These are phyloP conservation scores for Epichloe gansuensis DNA, from an alignment of 2,329 filamentous ascomycete species.

Conservation along the genomic window DNA sequence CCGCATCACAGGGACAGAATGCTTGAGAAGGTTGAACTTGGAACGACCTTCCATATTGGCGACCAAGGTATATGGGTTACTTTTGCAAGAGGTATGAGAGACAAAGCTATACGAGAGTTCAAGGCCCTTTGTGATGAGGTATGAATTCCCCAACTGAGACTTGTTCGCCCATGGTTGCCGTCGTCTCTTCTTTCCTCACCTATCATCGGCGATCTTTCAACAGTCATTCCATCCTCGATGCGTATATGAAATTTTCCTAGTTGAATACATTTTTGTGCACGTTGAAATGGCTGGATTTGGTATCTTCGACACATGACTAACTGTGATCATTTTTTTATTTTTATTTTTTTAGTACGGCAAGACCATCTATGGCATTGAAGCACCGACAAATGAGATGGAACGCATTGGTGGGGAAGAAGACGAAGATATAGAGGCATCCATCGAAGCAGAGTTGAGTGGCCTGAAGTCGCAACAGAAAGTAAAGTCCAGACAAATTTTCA, in stretches of 20 bases:
- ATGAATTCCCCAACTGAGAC: constrained; percentile 11
- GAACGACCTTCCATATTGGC: constrained; percentile 47
- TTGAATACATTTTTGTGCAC: no score
- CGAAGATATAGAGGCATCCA: constrained; percentile 61
- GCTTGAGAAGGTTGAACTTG: constrained; percentile 27
- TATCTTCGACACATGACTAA: neutral
- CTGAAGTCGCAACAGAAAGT: constrained; percentile 36
- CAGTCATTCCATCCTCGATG: neutral
- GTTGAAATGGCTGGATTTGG: neutral
- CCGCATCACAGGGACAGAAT: constrained; percentile 43
- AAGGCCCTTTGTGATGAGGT: constrained; percentile 55
- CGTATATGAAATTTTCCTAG: neutral
- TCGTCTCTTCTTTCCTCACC: neutral
- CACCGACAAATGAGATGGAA: constrained; percentile 22
- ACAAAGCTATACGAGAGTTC: constrained; percentile 56
- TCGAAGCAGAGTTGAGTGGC: constrained; percentile 56
- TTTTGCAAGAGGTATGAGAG: constrained; percentile 60
- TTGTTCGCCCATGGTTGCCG: neutral
- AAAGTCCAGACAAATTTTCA: constrained; percentile 36
- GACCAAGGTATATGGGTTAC: constrained; percentile 70
- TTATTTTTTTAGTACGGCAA: constrained; percentile 46
- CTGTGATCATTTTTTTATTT: neutral
- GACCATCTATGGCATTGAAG: constrained; percentile 41
- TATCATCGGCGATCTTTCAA: neutral
- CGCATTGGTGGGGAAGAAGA: constrained; percentile 30